Evolutionary conservation across 495 filamentous ascomycete genomes (phyloP).

Genomic region (Chaetomidium leptoderma): DNA sequence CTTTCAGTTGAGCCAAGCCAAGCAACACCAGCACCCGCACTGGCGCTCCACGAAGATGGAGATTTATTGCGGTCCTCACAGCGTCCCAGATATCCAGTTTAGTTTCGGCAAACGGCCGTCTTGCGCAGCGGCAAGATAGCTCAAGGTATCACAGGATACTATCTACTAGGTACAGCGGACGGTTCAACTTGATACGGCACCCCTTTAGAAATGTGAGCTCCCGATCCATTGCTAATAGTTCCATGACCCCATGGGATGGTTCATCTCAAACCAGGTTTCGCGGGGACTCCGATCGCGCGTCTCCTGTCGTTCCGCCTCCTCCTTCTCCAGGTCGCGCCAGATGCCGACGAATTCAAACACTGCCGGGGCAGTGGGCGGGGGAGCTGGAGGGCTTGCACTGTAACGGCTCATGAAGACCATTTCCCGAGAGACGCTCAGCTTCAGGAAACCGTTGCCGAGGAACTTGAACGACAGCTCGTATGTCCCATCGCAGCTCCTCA

Average conservation of each 20-base stretch:
- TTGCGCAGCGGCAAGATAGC: no score
- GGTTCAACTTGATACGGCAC: no score
- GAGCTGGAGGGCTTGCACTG: neutral
- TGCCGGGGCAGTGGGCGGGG: neutral
- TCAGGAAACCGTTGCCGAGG: constrained; percentile 1
- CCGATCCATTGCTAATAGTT: no score
- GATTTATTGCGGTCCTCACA: no score
- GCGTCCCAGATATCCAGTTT: no score
- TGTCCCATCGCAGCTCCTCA: neutral
- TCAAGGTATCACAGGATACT: no score
- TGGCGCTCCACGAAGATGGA: no score
- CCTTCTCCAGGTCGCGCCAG: constrained; percentile 1
- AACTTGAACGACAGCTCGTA: neutral
- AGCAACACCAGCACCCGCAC: no score
- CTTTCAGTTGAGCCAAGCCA: no score
- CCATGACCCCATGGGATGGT: neutral
- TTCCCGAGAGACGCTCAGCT: neutral
- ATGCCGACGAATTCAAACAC: constrained; percentile 6
- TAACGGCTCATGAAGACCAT: neutral
- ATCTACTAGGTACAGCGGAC: no score
- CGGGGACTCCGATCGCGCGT: neutral
- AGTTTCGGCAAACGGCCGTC: no score
- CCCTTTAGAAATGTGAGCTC: neutral
- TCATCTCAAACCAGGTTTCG: neutral
- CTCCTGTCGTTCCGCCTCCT: neutral